Percentiles rank a stretch among this genome's conserved stretches.
Evolutionary conservation across 2,329 filamentous ascomycete species (phyloP).

Genomic region (Hypoxylon sp.): DNA sequence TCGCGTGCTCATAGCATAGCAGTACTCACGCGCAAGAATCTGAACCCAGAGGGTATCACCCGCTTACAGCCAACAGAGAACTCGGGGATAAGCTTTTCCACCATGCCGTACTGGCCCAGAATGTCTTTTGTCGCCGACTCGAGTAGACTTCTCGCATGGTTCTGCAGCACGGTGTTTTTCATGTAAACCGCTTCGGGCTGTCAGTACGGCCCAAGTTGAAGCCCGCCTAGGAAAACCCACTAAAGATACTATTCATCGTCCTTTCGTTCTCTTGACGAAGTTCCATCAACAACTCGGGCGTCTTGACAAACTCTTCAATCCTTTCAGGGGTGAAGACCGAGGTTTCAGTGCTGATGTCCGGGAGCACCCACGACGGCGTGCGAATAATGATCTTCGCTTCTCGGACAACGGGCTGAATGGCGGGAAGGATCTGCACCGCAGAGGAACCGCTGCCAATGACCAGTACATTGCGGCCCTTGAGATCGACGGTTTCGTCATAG

Average conservation of each 20-base stretch:
- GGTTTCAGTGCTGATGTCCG: constrained; percentile 58
- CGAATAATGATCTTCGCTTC: constrained; percentile 66
- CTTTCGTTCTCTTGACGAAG: constrained; percentile 39
- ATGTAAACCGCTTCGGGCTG: constrained; percentile 29
- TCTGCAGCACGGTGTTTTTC: constrained; percentile 33
- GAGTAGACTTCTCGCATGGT: constrained; percentile 29
- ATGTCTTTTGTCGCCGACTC: constrained; percentile 24
- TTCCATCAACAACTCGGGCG: constrained; percentile 43
- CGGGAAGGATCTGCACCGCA: constrained; percentile 64
- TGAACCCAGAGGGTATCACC: constrained; percentile 59
- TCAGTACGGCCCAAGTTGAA: background rate
- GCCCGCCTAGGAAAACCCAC: constrained; percentile 39
- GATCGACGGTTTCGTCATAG: constrained; percentile 34
- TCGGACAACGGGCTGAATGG: constrained; percentile 60
- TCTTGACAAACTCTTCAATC: constrained; percentile 63
- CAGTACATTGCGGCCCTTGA: constrained; percentile 33
- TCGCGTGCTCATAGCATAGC: no score
- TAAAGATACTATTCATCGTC: constrained; percentile 46
- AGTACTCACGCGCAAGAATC: constrained; percentile 52
- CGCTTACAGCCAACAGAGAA: constrained; percentile 59
- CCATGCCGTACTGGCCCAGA: constrained; percentile 24
- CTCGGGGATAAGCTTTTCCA: constrained; percentile 46
- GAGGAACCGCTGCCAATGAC: constrained; percentile 49
- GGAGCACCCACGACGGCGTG: constrained; percentile 65
- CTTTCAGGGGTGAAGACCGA: constrained; percentile 59